Evolutionary conservation across 139 green algal genomes (phyloP), one percentile per base, ranked within the genome.

Genomic region (Ulvella scutata): DNA sequence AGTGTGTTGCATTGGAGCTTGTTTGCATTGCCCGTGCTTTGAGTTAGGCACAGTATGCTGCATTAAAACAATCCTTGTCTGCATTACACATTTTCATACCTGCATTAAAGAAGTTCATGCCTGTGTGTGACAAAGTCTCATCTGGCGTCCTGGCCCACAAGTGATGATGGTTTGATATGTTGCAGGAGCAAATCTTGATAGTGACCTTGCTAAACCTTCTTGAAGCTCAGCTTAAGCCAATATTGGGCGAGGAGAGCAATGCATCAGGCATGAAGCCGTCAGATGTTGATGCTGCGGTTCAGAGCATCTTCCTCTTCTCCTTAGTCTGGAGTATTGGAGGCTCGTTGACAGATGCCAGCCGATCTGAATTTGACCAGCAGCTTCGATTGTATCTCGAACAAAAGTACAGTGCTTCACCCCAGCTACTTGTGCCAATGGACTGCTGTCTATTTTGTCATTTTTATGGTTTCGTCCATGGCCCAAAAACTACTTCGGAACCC

Each of bases 101-200:
- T 60, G 17, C 20, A 20, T 60, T 17, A 26, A 60, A 17, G 20
- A 17, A 17, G 17, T 60, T 60, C 43, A 17, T 60, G 43, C 43
- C 43, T 60, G 43, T 60, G 43, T 60, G 43, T 17, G 17, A 20
- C 43, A 60, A 26, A 60, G 17, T 60, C 20, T 17, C 43, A 26
- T 60, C 17, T 60, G 17, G 43, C 43, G 17, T 60, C 43, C 43
- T 26, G 17, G 17, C 43, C 43, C 17, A 20, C 20, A 20, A 26
- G 17, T 60, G 43, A 17, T 60, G 17, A 17, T 20, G 20, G 20
- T 20, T 60, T 60, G 43, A 60, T 17, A 20, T 73, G 7, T 79
- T 78, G 37, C 73, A 78, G 72, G 83, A 88, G 35, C 82, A 86
- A 44, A 87, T 85, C 77, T 76, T 90, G 3, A 62, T 81, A 3